Evolutionary conservation across 257 asterid species (phyloP), one percentile per base, ranked within the genome.

Genomic region (Solanum chiquidenum): DNA sequence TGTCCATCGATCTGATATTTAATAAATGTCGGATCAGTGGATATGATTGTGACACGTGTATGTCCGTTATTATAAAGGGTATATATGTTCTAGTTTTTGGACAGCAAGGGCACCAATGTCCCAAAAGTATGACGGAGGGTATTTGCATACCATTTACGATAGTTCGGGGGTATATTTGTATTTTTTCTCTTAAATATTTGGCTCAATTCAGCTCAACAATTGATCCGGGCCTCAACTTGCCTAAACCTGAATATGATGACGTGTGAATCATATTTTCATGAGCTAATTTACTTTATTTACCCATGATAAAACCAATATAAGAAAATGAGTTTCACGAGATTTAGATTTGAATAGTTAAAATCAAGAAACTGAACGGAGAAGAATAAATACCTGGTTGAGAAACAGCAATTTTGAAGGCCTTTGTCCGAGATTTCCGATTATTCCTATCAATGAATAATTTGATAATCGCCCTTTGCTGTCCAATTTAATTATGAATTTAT

Each of bases 321-420:
- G 3, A 71, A 40, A 25, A n/a, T 25, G 35, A 33, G n/a, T 83
- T 55, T 20, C 49, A 64, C 49, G 12, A 34, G 7, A 3, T 58
- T 44, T 60, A 62, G 49, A 62, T 37, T 11, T 4, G 69, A 58
- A 62, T n/a, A 23, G n/a, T 55, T 64, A 14, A 34, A 35, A 21
- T 33, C 20, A 25, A 84, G 77, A 14, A 12, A 40, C 2, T 38
- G 2, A n/a, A 34, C 27, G 40, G 40, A 42, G 11, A 77, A 3
- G 5, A 42, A 29, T 25, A 35, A 72, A 44, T 80, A 86, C 88
- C 88, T 69, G 88, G 33, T n/a, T 60, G 71, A 34, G 83, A 44
- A 27, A 86, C 88, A 58, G 69, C 88, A 29, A 86, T 86, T 33
- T 29, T 71, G 88, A 68, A 21, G 33, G 88, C 88, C 44, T 31